Conservation (phyloP, 768 basidiomycete species). For the Flagelloscypha sp. region DNA sequence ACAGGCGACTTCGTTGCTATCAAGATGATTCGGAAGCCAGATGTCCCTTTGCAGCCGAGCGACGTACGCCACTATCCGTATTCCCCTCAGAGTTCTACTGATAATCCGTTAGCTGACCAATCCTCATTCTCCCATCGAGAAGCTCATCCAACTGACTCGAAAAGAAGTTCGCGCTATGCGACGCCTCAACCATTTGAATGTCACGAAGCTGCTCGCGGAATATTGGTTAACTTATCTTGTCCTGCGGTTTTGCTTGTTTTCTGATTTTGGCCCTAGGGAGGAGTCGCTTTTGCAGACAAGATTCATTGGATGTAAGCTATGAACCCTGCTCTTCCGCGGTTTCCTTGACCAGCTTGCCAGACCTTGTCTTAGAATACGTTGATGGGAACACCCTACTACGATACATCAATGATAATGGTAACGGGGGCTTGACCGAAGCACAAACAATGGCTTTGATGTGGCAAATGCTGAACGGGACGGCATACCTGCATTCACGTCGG, state of each 20-base stretch:
- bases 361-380: slow-evolving; percentile 52
- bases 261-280: background rate
- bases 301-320: too few species aligned
- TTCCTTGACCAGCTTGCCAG: slow-evolving; percentile 28
- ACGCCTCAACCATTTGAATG: slow-evolving; percentile 50
- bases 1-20: slow-evolving; percentile 52
- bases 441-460: too few species aligned
- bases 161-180: slow-evolving; percentile 26
- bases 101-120: too few species aligned
- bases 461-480: too few species aligned
- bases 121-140: too few species aligned
- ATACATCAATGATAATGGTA: slow-evolving; percentile 40
- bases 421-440: too few species aligned
- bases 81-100: too few species aligned
- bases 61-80: too few species aligned
- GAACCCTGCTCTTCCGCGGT: too few species aligned
- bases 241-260: slow-evolving; percentile 12
- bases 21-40: slow-evolving; percentile 54
- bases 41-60: too few species aligned
- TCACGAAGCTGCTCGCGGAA: slow-evolving; percentile 47
- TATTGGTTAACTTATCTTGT: slow-evolving; percentile 24
- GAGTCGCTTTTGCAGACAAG: too few species aligned
- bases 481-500: slow-evolving; percentile 66
- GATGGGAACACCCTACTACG: slow-evolving; percentile 61
- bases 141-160: too few species aligned